Evolutionary conservation across 1,139 yeast species (phyloP), one percentile per base, ranked within the genome.

Genomic region (Meyerozyma guilliermondii): DNA sequence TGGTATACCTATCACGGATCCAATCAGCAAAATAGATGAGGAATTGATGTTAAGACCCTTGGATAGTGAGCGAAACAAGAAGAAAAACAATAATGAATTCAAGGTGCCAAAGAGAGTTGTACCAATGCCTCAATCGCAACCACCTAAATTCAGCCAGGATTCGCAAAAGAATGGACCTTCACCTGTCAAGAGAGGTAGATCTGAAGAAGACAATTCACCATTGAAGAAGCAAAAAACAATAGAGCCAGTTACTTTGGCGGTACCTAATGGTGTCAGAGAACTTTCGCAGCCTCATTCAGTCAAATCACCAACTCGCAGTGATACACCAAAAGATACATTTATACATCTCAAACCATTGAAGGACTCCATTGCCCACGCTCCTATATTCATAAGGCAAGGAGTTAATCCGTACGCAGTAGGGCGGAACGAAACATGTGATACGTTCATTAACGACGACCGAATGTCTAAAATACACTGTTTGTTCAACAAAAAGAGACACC

Each of bases 401-500:
- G 70, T 71, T 11, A 78, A 76, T 39, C 81, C 83, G 4, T 83
- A 77, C 55, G 68, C 80, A 38, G 73, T 85, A 42, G 94, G 94
- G 0, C 62, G 94, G 38, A 72, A 76, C 30, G 81, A 77, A 40
- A 71, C 77, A 1, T 80, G 86, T 46, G 80, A 83, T 52, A 70
- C 74, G 18, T 68, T 65, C 39, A 76, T 88, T 13, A 68, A 75
- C 34, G 96, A 89, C 53, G 84, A 77, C 51, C 67, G 96, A 41
- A 75, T 91, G 53, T 89, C 97, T 2, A 86, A 88, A 49, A 72
- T 83, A 3, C 98, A 92, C 59, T 89, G 97, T 58, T 68, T 82
- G 33, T 66, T 92, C 13, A 58, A 72, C 42, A 78, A 82, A 52
- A 73, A 76, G 46, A 66, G 85, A 43, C 87, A 81, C 53, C 81